phyloP scores from a whole-genome alignment of 78 protist species.

The Creolimax fragrantissima region DNA sequence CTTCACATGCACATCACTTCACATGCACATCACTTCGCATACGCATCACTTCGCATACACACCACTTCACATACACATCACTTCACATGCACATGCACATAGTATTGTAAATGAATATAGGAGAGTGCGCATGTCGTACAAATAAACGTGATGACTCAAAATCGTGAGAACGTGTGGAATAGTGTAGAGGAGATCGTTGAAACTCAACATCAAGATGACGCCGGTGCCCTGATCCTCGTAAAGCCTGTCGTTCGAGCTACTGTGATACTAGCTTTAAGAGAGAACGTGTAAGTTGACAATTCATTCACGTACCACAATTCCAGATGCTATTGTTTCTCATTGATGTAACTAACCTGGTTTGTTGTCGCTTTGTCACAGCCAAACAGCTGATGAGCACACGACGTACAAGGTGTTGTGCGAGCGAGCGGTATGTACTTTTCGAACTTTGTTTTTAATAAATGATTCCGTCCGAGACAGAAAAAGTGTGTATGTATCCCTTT shows the following conservation, averaged over 20 bases:
- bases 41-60: not conserved
- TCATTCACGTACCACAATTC: not conserved
- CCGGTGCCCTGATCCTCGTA: not conserved
- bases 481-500: too few relatives aligned
- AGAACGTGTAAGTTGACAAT: not conserved
- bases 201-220: not conserved
- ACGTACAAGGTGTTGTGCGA: not conserved
- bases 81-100: not conserved
- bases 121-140: not conserved
- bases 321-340: not conserved
- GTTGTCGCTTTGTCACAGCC: too few relatives aligned
- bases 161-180: not conserved
- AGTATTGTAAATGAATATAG: not conserved
- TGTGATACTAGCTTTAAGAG: not conserved
- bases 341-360: too few relatives aligned
- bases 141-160: not conserved
- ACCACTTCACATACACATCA: not conserved
- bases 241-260: not conserved
- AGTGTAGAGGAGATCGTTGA: not conserved
- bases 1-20: not conserved
- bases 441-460: too few relatives aligned
- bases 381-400: not conserved
- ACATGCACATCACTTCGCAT: not conserved
- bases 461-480: too few relatives aligned
- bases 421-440: not conserved